These are phyloP conservation scores for Ophiocordyceps camponoti-leonardi DNA, from an alignment of 2,329 filamentous ascomycete genomes.

Conservation along the genomic window DNA sequence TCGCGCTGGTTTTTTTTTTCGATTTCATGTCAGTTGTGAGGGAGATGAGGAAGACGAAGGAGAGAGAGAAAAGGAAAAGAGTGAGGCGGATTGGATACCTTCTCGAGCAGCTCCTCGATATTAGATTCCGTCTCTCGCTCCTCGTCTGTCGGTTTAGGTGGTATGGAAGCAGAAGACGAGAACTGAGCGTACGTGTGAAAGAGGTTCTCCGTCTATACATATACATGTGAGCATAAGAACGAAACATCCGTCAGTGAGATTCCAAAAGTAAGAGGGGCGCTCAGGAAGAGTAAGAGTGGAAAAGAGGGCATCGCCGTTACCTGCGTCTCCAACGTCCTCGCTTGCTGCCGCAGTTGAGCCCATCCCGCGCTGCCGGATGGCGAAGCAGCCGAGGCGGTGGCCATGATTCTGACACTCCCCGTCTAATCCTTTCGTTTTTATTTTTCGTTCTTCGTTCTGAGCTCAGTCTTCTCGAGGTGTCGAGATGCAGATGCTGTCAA, in stretches of 20 bases:
- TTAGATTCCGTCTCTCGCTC: conserved; percentile 66
- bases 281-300: too few relatives aligned
- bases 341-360: conserved; percentile 89
- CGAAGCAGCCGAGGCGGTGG: conserved; percentile 7
- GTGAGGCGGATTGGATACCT: conserved; percentile 21
- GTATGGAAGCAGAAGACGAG: conserved; percentile 61
- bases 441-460: not conserved
- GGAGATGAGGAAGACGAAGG: not conserved
- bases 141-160: conserved; percentile 69
- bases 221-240: not conserved
- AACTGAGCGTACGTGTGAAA: conserved; percentile 87
- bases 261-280: too few relatives aligned
- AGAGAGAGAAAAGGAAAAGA: not conserved
- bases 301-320: conserved; percentile 28
- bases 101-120: conserved; percentile 69
- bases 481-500: too few relatives aligned
- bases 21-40: too few relatives aligned
- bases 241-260: too few relatives aligned
- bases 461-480: not conserved
- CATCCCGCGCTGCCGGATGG: conserved; percentile 50
- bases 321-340: conserved; percentile 75
- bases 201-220: conserved; percentile 59
- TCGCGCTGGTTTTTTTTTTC: conserved; percentile 45
- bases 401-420: not conserved
- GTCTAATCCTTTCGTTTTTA: not conserved